phyloP scores from a whole-genome alignment of 768 basidiomycete genomes.

The Russula emetica region DNA sequence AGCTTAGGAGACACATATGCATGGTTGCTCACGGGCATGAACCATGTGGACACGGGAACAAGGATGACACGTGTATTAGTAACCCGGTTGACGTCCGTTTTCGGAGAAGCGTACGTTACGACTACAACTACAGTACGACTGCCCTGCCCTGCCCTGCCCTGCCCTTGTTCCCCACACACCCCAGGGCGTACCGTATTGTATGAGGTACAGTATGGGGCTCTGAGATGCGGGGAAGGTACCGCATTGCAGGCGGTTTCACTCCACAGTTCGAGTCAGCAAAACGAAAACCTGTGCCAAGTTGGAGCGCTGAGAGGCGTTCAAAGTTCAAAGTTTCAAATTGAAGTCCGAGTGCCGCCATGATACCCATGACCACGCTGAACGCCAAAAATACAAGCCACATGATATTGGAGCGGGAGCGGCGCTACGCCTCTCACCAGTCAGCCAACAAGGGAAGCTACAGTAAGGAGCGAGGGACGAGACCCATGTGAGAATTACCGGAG shows the following conservation, averaged over 20 bases:
- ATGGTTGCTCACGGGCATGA: not conserved
- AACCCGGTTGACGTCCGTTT: not conserved
- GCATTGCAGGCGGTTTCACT: too few relatives aligned
- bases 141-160: too few relatives aligned
- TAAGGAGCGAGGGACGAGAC: not conserved
- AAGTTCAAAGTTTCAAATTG: too few relatives aligned
- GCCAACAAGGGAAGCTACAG: not conserved
- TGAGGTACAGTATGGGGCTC: too few relatives aligned
- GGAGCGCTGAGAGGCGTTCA: too few relatives aligned
- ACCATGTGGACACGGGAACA: not conserved
- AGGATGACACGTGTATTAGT: not conserved
- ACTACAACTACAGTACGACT: too few relatives aligned
- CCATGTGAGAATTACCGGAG: constrained; percentile 4
- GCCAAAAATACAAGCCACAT: not conserved
- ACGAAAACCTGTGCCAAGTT: too few relatives aligned
- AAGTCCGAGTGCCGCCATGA: not conserved
- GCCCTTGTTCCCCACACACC: too few relatives aligned
- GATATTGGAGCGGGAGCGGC: constrained; percentile 16
- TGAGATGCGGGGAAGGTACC: too few relatives aligned
- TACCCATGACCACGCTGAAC: not conserved
- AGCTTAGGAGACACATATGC: constrained; percentile 6
- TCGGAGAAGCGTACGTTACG: too few relatives aligned
- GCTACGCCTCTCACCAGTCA: constrained; percentile 11
- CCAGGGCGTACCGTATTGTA: too few relatives aligned
- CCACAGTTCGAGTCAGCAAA: too few relatives aligned